Conservation (phyloP, 192 early-diverging fungal species). For the Coemansia sp. region DNA sequence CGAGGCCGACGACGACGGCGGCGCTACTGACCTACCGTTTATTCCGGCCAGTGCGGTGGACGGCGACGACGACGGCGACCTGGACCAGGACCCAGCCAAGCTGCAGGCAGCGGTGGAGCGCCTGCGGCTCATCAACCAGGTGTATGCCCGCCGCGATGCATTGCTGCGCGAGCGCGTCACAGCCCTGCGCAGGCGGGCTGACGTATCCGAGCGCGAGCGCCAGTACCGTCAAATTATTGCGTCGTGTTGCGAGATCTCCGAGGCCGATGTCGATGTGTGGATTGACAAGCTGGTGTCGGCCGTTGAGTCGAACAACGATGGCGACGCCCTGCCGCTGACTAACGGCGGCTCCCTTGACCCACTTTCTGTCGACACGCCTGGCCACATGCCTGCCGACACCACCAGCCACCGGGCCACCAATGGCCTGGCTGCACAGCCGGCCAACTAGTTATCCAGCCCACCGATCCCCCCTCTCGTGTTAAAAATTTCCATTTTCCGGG, state of each 20-base stretch:
- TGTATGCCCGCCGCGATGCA: constrained; percentile 39
- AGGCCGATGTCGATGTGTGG: constrained; percentile 75
- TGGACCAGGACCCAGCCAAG: constrained; percentile 33
- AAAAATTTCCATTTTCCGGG: not conserved
- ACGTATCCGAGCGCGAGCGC: constrained; percentile 63
- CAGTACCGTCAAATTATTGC: constrained; percentile 82
- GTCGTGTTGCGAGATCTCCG: constrained; percentile 73
- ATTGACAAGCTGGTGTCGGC: constrained; percentile 70
- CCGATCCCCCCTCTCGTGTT: not conserved
- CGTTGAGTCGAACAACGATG: constrained; percentile 57
- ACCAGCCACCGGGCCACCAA: not conserved
- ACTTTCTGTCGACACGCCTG: not conserved
- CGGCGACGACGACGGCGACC: constrained; percentile 6
- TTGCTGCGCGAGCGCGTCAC: constrained; percentile 59
- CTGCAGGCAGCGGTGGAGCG: constrained; percentile 28
- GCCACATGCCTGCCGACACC: not conserved
- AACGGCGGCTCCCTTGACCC: not conserved
- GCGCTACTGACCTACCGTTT: constrained; percentile 9
- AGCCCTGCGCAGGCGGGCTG: constrained; percentile 44
- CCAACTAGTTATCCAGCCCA: not conserved
- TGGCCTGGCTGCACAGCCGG: not conserved
- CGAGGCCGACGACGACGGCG: constrained; percentile 2
- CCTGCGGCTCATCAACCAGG: constrained; percentile 42
- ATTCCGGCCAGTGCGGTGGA: constrained; percentile 9
- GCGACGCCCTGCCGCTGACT: not conserved